A percentile compares a stretch with the other conserved stretches of the same genome.
phyloP scores from a whole-genome alignment of 331 rosid genomes.

The Acacia concinna region DNA sequence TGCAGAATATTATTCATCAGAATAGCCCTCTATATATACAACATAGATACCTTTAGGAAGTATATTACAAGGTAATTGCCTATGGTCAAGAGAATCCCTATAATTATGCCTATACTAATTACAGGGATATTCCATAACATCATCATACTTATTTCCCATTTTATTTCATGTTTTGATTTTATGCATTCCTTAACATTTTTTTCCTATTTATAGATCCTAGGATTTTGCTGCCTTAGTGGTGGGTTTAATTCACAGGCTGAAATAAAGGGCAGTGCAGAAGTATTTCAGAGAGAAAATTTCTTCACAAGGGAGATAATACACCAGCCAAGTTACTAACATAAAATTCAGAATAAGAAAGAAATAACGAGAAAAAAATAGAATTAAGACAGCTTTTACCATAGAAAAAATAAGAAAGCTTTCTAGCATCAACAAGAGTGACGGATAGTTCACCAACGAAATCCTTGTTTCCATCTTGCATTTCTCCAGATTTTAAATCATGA shows the following conservation, averaged over 20 bases:
- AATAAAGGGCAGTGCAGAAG: background rate
- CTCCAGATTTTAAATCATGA: conserved; percentile 69
- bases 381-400: conserved; percentile 58
- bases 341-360: conserved; percentile 5
- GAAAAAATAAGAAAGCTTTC: conserved; percentile 80
- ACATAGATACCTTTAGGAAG: background rate
- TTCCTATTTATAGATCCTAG: background rate
- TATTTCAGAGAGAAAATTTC: conserved; percentile 3
- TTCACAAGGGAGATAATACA: background rate
- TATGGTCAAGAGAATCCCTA: background rate
- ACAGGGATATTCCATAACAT: background rate
- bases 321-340: conserved; percentile 7
- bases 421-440: conserved; percentile 92
- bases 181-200: background rate
- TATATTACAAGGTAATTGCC: background rate
- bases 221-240: background rate
- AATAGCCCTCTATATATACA: background rate
- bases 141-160: background rate
- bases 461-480: conserved; percentile 84
- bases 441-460: conserved; percentile 96
- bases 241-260: background rate
- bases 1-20: background rate
- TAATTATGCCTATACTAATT: background rate
- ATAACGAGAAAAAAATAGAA: conserved; percentile 11
- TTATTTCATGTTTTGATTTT: background rate